Base-by-base conservation (phyloP, 495 filamentous ascomycete species). In the Xylaria scruposa region DNA sequence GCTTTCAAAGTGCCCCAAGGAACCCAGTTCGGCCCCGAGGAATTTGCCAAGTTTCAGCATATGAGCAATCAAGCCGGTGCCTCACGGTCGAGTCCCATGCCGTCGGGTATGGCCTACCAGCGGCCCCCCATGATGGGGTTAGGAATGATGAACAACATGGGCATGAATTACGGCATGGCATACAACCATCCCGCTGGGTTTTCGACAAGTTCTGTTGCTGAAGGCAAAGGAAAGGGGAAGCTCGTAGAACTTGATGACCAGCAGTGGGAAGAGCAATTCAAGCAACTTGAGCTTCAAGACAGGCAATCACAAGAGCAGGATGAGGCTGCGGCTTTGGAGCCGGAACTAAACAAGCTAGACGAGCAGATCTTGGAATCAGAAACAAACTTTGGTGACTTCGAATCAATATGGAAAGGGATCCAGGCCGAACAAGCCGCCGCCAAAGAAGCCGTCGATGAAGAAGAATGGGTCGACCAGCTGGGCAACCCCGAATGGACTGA, bases 231-330 rank as follows among this genome's bases (percentile, higher is more conserved):
- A 36, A 98, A 98, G 82, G 95, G 94, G 44, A 98, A 97, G 81
- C 91, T 99, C 83, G 89, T 97, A 4, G 97, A 98, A 83, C 88
- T 98, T 33, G 93, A 97, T 77, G 94, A 98, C 71, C 86, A 90
- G 75, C 91, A 96, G 70, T 99, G 97, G 96, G 96, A 98, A 82
- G 91, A 92, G 71, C 94, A 98, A 78, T 99, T 99, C 78, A 90
- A 91, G 56, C 88, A 95, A 83, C 90, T 98, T 79, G 94, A 96
- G 82, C 84, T 91, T 54, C 88, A 90, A 61, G 91, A 90, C 26
- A 85, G 88, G 60, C 82, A 88, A 75, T 65, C 78, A 36, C 83
- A 86, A 64, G 85, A 84, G 59, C 73, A 88, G 72, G 93, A 97
- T 77, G 89, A 90, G 70, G 90, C 91, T 63, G 85, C 85, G 70